Percentiles rank a stretch among this genome's conserved stretches.
phyloP scores from a whole-genome alignment of 176 grass and related monocot species.

The Triticum urartu region DNA sequence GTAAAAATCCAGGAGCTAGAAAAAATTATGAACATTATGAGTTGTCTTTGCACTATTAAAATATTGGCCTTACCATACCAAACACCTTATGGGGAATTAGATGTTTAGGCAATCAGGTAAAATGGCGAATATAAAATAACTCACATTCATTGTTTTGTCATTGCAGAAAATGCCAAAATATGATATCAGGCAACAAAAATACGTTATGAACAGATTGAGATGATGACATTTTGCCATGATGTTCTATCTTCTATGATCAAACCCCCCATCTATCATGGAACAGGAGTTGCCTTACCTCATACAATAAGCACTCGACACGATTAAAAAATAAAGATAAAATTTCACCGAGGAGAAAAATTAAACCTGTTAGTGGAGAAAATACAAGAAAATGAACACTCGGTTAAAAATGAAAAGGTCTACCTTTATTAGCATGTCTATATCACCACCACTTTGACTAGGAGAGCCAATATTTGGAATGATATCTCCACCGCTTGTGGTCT shows the following conservation, averaged over 20 bases:
- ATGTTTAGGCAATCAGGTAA: background rate
- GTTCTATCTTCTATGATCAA: background rate
- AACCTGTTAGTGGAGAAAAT: background rate
- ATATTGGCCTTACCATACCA: conserved; percentile 3
- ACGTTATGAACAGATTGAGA: background rate
- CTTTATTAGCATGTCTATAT: conserved; percentile 79
- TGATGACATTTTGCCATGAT: background rate
- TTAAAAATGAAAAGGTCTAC: conserved; percentile 38
- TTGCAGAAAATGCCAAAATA: background rate
- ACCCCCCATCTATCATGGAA: background rate
- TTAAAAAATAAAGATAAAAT: background rate
- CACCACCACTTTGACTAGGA: conserved; percentile 68
- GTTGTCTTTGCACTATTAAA: background rate
- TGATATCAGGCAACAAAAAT: conserved; percentile 11
- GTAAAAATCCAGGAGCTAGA: background rate
- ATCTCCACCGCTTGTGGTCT: conserved; percentile 61
- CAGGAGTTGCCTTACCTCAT: background rate
- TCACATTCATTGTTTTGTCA: background rate
- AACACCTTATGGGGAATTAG: background rate
- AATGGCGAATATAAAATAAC: background rate
- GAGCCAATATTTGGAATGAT: conserved; percentile 71
- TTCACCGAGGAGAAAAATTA: background rate
- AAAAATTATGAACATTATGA: conserved; percentile 7
- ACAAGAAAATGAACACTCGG: conserved; percentile 13
- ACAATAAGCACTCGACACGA: conserved; percentile 13